These are phyloP conservation scores for Saturnispora bothae DNA, from an alignment of 805 yeast species.

Conservation along the genomic window DNA sequence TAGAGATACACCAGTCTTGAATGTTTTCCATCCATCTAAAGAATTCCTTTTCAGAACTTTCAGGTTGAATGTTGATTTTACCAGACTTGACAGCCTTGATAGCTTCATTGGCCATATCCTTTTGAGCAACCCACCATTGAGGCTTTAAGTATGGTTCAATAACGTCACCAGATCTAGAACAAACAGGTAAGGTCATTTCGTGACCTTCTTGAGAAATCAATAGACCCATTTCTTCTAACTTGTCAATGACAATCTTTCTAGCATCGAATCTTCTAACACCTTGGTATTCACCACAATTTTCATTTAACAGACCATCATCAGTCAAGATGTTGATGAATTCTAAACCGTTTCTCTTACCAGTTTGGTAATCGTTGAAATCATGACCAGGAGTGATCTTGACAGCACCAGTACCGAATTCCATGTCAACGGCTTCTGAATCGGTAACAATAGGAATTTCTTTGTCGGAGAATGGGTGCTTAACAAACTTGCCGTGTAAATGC, in stretches of 20 bases:
- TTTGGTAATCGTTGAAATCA: constrained; percentile 91
- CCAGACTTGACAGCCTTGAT: constrained; percentile 78
- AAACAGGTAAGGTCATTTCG: constrained; percentile 89
- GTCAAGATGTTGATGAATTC: constrained; percentile 85
- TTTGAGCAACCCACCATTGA: constrained; percentile 98
- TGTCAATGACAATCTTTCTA: constrained; percentile 70
- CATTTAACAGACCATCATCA: constrained; percentile 86
- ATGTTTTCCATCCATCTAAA: constrained; percentile 92
- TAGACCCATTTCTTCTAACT: constrained; percentile 63
- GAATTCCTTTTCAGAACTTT: constrained; percentile 84
- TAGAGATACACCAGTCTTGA: constrained; percentile 99
- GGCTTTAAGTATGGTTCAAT: constrained; percentile 96
- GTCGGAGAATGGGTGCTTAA: constrained; percentile 81
- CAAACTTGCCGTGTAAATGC: constrained; percentile 91
- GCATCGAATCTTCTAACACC: constrained; percentile 95
- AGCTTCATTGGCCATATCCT: constrained; percentile 79
- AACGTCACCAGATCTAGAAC: constrained; percentile 94
- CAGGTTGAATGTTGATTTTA: constrained; percentile 71
- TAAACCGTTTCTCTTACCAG: constrained; percentile 88
- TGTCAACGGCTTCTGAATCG: constrained; percentile 91
- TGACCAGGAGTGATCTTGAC: constrained; percentile 98
- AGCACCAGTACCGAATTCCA: constrained; percentile 99
- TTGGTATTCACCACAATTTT: constrained; percentile 84
- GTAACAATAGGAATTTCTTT: constrained; percentile 79
- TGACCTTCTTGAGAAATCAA: constrained; percentile 81